phyloP scores from a whole-genome alignment of 768 basidiomycete genomes.

The Galerina marginata region DNA sequence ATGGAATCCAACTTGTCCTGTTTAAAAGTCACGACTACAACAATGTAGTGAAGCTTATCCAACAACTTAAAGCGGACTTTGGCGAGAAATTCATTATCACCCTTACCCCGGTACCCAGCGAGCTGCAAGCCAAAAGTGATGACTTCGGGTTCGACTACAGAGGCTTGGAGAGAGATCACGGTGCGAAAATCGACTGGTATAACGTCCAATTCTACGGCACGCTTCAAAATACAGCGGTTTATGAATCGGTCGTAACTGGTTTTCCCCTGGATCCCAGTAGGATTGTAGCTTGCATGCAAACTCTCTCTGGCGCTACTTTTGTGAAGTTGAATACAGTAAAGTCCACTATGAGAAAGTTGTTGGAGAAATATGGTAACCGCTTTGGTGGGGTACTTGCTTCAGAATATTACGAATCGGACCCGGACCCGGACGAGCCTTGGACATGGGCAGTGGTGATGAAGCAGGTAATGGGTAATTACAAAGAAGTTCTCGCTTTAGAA shows the following conservation, averaged over 20 bases:
- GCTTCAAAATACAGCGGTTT: neutral
- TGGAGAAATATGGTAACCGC: neutral
- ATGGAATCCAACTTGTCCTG: too few species aligned
- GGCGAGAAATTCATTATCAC: too few species aligned
- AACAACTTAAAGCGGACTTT: too few species aligned
- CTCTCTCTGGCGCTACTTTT: neutral
- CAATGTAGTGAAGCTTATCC: too few species aligned
- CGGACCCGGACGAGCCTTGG: neutral
- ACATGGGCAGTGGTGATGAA: neutral
- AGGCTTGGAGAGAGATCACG: too few species aligned
- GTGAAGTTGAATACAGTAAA: neutral
- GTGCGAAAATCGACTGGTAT: too few species aligned
- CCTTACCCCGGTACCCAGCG: too few species aligned
- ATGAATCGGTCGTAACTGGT: neutral
- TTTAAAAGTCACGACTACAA: too few species aligned
- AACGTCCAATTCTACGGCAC: too few species aligned
- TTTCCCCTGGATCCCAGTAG: neutral
- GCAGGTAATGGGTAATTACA: neutral
- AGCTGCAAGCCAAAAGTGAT: too few species aligned
- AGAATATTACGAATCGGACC: neutral
- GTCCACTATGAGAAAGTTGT: neutral
- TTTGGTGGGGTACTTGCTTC: neutral
- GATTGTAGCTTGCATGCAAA: neutral
- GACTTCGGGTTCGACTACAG: too few species aligned
- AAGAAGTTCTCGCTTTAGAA: neutral